phyloP scores from a whole-genome alignment of 2,329 filamentous ascomycete genomes.

The Aspergillus bombycis region DNA sequence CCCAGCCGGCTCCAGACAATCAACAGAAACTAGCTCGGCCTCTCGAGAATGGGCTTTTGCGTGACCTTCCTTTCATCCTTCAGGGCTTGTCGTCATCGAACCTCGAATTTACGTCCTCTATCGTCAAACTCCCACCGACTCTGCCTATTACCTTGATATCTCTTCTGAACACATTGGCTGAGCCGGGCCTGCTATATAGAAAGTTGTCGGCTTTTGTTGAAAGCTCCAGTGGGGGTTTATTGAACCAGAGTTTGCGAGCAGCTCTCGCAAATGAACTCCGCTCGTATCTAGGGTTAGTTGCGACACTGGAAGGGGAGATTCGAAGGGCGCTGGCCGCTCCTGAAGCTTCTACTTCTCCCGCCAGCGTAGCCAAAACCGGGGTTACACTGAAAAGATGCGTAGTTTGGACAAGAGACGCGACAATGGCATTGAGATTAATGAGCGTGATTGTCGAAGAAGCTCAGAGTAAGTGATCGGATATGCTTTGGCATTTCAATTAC shows the following conservation, averaged over 20 bases:
- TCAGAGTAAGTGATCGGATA: constrained; percentile 57
- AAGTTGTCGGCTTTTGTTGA: constrained; percentile 80
- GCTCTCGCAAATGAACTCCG: constrained; percentile 83
- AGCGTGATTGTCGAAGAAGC: constrained; percentile 92
- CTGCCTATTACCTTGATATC: constrained; percentile 84
- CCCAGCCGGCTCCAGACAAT: constrained; percentile 22
- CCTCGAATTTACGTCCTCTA: constrained; percentile 71
- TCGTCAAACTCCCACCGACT: constrained; percentile 74
- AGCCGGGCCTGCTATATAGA: constrained; percentile 90
- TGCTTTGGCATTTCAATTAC: constrained; percentile 3
- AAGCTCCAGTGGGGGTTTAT: constrained; percentile 76
- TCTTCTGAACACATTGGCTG: constrained; percentile 83
- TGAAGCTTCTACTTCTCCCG: constrained; percentile 60
- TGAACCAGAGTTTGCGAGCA: constrained; percentile 87
- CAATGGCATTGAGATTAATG: constrained; percentile 91
- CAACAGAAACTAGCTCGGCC: constrained; percentile 59
- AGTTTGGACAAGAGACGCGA: constrained; percentile 96
- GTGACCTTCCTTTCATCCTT: constrained; percentile 87
- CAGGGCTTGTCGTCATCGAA: constrained; percentile 90
- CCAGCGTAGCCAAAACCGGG: constrained; percentile 78
- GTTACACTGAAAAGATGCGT: constrained; percentile 95
- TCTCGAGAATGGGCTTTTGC: constrained; percentile 67
- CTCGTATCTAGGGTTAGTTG: constrained; percentile 86
- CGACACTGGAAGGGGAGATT: constrained; percentile 90
- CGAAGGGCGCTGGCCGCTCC: constrained; percentile 75